Conservation (phyloP, 192 early-diverging fungal species). For the Coemansia sp. region DNA sequence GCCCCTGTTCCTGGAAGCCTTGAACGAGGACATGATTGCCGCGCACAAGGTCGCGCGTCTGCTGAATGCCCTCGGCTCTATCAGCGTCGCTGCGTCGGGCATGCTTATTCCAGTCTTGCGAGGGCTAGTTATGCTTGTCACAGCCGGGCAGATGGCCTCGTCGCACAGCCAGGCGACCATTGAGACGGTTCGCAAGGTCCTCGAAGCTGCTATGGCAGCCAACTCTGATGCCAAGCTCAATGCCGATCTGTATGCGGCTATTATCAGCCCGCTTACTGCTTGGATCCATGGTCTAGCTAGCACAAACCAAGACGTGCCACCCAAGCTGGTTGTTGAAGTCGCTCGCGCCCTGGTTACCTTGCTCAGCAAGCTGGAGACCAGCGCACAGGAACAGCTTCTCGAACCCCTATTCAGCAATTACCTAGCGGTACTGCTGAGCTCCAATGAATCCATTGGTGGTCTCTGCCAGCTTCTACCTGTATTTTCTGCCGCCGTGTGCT, state of each 20-base stretch:
- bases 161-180: constrained; percentile 20
- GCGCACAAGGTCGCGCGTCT: constrained; percentile 38
- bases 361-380: constrained; percentile 33
- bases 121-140: constrained; percentile 24
- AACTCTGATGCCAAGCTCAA: not conserved
- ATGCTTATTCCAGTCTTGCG: constrained; percentile 28
- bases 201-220: constrained; percentile 21
- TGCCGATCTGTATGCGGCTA: constrained; percentile 14
- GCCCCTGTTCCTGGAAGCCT: constrained; percentile 48
- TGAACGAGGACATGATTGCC: constrained; percentile 33
- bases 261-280: constrained; percentile 28
- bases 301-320: not conserved
- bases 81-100: constrained; percentile 33
- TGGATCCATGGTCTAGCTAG: constrained; percentile 22
- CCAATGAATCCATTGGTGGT: not conserved
- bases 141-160: constrained; percentile 17
- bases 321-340: constrained; percentile 31
- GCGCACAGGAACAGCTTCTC: constrained; percentile 24
- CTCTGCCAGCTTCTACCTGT: constrained; percentile 26
- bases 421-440: not conserved
- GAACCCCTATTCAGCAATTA: constrained; percentile 28
- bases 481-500: constrained; percentile 43
- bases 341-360: constrained; percentile 26
- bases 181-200: constrained; percentile 48
- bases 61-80: constrained; percentile 49